Base-by-base conservation (phyloP, 2,329 filamentous ascomycete genomes). In the Hyphodiscus sp. region DNA sequence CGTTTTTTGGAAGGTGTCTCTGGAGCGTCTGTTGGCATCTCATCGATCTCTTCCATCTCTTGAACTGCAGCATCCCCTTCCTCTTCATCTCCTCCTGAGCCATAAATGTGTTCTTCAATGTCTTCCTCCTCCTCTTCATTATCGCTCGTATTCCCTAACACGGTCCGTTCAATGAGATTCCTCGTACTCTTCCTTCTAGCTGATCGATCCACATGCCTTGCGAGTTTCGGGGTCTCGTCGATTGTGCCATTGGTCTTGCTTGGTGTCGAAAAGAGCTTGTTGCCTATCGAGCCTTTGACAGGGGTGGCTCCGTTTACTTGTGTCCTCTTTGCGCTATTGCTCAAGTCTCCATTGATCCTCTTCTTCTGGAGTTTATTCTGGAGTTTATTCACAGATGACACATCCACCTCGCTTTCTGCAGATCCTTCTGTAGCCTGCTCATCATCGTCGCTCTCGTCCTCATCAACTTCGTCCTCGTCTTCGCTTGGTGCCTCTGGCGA, bases 141-240 rank as follows among this genome's bases (percentile, higher is more conserved):
- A 46, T 91, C 86, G 63, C 82, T 86, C 23, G 78, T 76, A 9
- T 75, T 79, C 18, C 80, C 83, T 19, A 79, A 77, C 11, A 87
- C 76, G 7, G 84, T 83, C 44, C 84, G 83, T 65, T 91, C 83
- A 41, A 95, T 85, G 49, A 96, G 73, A 2, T 83, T 81, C 49
- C 84, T 79, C 20, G 87, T 87, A 68, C 89, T 95, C 75, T 96
- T 96, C 65, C 85, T 85, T 63, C 87, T 83, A 1, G 91, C 92
- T 5, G 91, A 96, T 47, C 87, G 83, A 70, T 96, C 90, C 19
- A 87, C 87, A 57, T 67, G 67, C 45, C 62, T 59, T 49, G 54
- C 43, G 18, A 68, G 55, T 46, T 47, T 59, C n/a, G 66, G 64
- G 8, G 64, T 65, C 15, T 61, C 59, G 16, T 60, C 58, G 13